Base-by-base conservation (phyloP, 2,329 filamentous ascomycete genomes). In the Pseudogymnoascus sp. region DNA sequence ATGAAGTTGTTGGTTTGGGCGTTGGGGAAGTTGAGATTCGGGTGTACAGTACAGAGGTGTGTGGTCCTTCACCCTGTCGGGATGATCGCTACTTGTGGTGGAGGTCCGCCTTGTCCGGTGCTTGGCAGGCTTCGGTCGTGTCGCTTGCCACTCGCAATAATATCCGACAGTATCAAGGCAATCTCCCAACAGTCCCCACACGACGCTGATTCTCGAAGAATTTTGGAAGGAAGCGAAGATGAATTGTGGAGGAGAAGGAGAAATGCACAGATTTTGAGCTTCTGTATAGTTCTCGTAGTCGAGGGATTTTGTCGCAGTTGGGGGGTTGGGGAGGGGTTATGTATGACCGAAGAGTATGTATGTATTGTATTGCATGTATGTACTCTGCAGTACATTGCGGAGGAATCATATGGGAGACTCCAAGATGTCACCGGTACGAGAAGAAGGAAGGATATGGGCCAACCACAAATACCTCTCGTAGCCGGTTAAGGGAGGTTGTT, bases 291-390 rank as follows among this genome's bases (percentile, higher is more conserved):
- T 33, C 12, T 35, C 2, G 33, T 12, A 55, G 48, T 31, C 29
- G n/a, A 17, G 25, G 21, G 21, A 9, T 31, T 33, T 55, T 35
- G 48, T 35, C 29, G 29, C 29, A 35, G 4, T 55, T 4, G 13
- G 48, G 48, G 48, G 48, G 48, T 31, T 51, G 33, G 48, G 12
- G 48, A 55, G 48, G 48, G 48, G 48, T 55, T 55, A 55, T 55
- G 44, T 55, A 48, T 55, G 44, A 55, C 12, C 4, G 25, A 4
- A 15, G 27, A 55, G 25, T 31, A 51, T 15, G 27, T 51, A 51
- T 15, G 39, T 25, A 44, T n/a, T 21, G 21, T 21, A 21, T 21
- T 21, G 21, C 4, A 21, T 21, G 41, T 31, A 55, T 33, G 29
- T 55, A 55, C 48, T 55, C 48, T 33, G 29, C 48, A 55, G 27